Evolutionary conservation across 345 rosid genomes (phyloP), one percentile per base, ranked within the genome.

Genomic region (Viola odorata): DNA sequence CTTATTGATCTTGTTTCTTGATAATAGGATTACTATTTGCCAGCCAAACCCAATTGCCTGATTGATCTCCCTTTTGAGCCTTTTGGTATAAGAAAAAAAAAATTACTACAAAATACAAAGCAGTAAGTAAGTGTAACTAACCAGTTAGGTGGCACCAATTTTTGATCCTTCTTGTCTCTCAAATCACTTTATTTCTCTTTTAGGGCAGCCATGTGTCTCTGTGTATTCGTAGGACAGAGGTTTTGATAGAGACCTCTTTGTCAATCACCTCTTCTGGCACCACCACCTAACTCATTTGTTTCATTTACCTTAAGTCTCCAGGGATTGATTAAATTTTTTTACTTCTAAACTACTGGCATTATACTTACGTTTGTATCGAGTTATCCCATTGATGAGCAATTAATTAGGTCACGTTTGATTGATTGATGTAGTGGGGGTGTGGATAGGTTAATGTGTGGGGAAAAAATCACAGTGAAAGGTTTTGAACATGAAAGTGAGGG

Each of bases 401-500:
- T n/a, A n/a, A n/a, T n/a, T n/a, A n/a, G n/a, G n/a, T n/a, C n/a
- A n/a, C n/a, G n/a, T n/a, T n/a, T n/a, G n/a, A n/a, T n/a, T n/a
- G n/a, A n/a, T n/a, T n/a, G n/a, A n/a, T n/a, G n/a, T n/a, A n/a
- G n/a, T n/a, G n/a, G n/a, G n/a, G n/a, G n/a, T n/a, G n/a, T n/a
- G n/a, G n/a, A n/a, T n/a, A n/a, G n/a, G n/a, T n/a, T n/a, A n/a
- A n/a, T n/a, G n/a, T n/a, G n/a, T n/a, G 39, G 8, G 58, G 53
- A 54, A 13, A 45, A 58, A 69, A 48, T 41, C 17, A 44, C 50
- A 11, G 45, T 10, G 15, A 58, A 32, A 63, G 3, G 67, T 61
- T 47, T 73, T 73, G 75, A 75, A 74, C 55, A 64, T 72, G 63
- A 57, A 10, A 61, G 71, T 37, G 72, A 70, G 74, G 66, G n/a